phyloP scores from a whole-genome alignment of 2,329 filamentous ascomycete species.

The Calonectria pseudoreteaudii region DNA sequence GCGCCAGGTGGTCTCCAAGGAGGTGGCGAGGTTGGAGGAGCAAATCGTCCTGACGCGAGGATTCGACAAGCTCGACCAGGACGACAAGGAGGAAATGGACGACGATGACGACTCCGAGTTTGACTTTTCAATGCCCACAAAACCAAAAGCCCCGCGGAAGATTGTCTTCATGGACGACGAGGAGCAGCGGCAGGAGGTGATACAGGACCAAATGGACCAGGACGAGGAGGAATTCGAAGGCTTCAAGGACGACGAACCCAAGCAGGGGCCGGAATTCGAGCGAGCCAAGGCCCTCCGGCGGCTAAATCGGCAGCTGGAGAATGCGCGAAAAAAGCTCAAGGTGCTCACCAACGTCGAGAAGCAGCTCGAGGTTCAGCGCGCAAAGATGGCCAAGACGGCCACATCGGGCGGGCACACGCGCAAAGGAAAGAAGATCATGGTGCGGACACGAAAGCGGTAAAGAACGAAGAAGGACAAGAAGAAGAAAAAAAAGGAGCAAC shows the following conservation, averaged over 20 bases:
- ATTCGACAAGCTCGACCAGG: conserved; percentile 51
- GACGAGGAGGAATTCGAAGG: conserved; percentile 45
- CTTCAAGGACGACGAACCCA: conserved; percentile 25
- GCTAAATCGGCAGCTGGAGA: conserved; percentile 61
- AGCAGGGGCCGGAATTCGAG: conserved; percentile 50
- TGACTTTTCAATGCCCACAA: conserved; percentile 44
- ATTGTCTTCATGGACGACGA: conserved; percentile 64
- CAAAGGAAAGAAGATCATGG: conserved; percentile 71
- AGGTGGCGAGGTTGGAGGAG: conserved; percentile 67
- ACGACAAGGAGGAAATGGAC: conserved; percentile 47
- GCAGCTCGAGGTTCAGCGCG: conserved; percentile 68
- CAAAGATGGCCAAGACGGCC: conserved; percentile 74
- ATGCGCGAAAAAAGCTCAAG: conserved; percentile 65
- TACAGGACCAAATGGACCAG: conserved; percentile 45
- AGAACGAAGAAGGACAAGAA: too few species aligned
- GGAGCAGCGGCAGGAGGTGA: conserved; percentile 48
- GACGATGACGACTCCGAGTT: conserved; percentile 48
- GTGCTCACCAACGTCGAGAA: conserved; percentile 67
- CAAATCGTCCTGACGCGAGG: conserved; percentile 59
- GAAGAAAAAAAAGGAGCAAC: not conserved
- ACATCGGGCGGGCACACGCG: conserved; percentile 71
- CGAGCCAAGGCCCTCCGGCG: conserved; percentile 57
- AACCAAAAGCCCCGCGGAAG: conserved; percentile 55
- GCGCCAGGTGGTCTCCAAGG: conserved; percentile 69
- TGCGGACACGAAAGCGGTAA: conserved; percentile 71